Evolutionary conservation across 1,284 basidiomycete species (phyloP).

Genomic region (Heliocybe sulcata): DNA sequence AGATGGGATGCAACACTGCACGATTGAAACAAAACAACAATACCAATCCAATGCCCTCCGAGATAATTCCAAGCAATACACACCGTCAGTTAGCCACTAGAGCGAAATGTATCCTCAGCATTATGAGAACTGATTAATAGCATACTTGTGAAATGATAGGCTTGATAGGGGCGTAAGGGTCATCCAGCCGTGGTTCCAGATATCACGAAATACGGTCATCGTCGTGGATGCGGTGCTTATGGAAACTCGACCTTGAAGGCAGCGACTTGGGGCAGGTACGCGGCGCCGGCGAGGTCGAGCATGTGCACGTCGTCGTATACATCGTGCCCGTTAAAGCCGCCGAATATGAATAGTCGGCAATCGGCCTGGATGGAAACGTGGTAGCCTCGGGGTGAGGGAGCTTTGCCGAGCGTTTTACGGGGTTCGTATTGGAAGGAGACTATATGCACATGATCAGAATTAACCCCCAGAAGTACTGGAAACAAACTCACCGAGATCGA

Average conservation of each 20-base stretch:
- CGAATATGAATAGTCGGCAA: constrained; percentile 79
- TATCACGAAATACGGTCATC: neutral
- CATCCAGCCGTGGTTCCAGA: neutral
- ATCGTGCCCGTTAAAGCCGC: constrained; percentile 79
- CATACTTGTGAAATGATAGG: neutral
- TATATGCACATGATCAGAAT: constrained; percentile 29
- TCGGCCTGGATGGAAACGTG: constrained; percentile 79
- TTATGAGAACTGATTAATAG: neutral
- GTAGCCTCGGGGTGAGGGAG: constrained; percentile 76
- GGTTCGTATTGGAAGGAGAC: constrained; percentile 63
- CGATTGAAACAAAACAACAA: neutral
- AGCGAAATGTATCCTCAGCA: neutral
- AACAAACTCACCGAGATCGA: constrained; percentile 69
- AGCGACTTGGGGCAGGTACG: constrained; percentile 90
- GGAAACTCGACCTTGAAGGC: constrained; percentile 55
- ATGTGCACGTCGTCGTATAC: constrained; percentile 83
- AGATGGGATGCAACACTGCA: neutral
- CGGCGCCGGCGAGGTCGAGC: constrained; percentile 81
- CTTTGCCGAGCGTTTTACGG: constrained; percentile 55
- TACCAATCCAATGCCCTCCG: neutral
- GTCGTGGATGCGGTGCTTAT: constrained; percentile 5
- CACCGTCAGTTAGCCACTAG: neutral
- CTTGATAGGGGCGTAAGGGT: neutral
- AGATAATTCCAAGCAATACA: neutral
- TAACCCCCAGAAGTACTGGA: neutral